Base-by-base conservation (phyloP, 2,329 filamentous ascomycete genomes). In the Neonectria magnoliae region DNA sequence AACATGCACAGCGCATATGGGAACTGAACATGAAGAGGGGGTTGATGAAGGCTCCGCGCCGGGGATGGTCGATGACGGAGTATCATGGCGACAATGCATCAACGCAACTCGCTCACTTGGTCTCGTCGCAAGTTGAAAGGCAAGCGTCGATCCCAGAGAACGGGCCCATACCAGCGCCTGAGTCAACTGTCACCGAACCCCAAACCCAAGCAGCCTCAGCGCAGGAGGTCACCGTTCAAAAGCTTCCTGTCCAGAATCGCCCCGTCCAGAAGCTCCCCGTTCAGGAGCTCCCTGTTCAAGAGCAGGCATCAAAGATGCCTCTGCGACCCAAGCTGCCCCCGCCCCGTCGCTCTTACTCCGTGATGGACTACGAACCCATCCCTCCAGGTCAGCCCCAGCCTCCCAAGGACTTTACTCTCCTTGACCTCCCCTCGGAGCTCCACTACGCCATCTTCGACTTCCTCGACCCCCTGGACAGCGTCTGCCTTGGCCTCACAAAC, bases 391-490 rank as follows among this genome's bases (percentile, higher is more conserved):
- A 81, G 55, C 84, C 86, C 55, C 79, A 76, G 55, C 83, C 83
- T 1, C 82, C 84, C 6, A 72, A 78, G 53, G 78, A 78, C 58
- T 78, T 86, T 52, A 81, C 80, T 16, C 78, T 90, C 8, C 72
- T 81, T 41, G 83, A 87, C 57, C 81, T 90, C 2, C 88, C 88
- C 14, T 76, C 83, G 0, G 88, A 90, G 76, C 79, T 90, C 11
- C 87, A 89, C 76, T 88, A 85, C 67, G 79, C 82, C 65, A 82
- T 90, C 67, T 88, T 89, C 71, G 87, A 88, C 75, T 85, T 86
- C 68, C 84, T 90, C 62, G 88, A 90, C 77, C 86, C 86, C 53
- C 89, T 90, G 67, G 88, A 90, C 77, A 86, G 87, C 72, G 86
- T 85, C 42, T 90, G 87, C 73, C 79, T 90, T 42, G 88, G 87